Base-by-base conservation (phyloP, 805 yeast genomes). In the Wickerhamiella cacticola region DNA sequence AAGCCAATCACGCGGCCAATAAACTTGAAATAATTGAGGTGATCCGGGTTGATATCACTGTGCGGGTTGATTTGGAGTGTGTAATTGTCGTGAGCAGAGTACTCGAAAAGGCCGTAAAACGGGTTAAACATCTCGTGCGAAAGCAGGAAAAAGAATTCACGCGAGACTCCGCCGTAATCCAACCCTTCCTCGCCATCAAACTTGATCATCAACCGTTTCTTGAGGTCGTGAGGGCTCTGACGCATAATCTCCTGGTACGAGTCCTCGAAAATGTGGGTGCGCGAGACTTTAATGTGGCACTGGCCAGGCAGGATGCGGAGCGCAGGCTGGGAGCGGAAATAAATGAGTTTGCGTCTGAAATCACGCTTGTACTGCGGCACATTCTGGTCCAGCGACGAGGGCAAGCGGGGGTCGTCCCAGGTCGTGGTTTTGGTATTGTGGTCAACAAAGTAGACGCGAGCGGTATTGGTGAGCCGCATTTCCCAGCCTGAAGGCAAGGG, bases 401-500 rank as follows among this genome's bases (percentile, higher is more conserved):
- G 99, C 63, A 92, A 74, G 63, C 99, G 80, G 54, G 99, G 99
- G 64, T 92, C 99, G 67, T 92, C 99, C 99, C 99, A 92, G 1
- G 99, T 92, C 0, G 99, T 92, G 0, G 99, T 92, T 69, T 92
- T 92, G 26, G 99, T 92, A 68, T 92, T 92, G 71, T 92, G 99
- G 66, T 92, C 99, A 55, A 92, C 99, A 65, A 92, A 92, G 66
- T 92, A 92, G 19, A 92, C 98, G 65, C 99, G 78, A 8, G 98
- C 96, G 1, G 98, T 92, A 66, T 92, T 92, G 38, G 99, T 94
- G 61, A 92, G 75, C 68, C 99, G 82, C 99, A 92, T 92, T 71
- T 92, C 99, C 99, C 99, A 92, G 48, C 99, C 99, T 48, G 89
- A 79, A 42, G 99, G 99, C 61, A 92, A 72, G 47, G 98, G 98